Evolutionary conservation across 192 early-diverging fungal species (phyloP).

Genomic region (Umbelopsis ramanniana): DNA sequence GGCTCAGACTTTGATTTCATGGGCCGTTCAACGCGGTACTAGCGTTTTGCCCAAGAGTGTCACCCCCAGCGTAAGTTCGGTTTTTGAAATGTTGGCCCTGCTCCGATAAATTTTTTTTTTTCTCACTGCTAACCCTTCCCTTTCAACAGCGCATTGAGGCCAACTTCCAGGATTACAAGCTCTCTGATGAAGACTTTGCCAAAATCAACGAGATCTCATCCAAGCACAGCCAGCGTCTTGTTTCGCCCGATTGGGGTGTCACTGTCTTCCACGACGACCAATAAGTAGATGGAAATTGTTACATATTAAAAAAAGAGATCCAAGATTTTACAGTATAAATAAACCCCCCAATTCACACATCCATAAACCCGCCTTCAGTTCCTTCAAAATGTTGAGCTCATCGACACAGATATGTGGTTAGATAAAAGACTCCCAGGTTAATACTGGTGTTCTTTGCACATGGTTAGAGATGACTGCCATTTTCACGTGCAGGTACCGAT

Average conservation of each 20-base stretch:
- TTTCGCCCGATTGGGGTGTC: slow-evolving; percentile 39
- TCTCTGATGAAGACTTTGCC: slow-evolving; percentile 47
- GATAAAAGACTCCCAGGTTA: neutral
- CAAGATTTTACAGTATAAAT: neutral
- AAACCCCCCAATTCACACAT: neutral
- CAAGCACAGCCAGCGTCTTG: slow-evolving; percentile 35
- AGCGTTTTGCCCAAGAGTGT: slow-evolving; percentile 84
- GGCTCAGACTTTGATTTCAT: slow-evolving; percentile 82
- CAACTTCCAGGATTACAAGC: slow-evolving; percentile 59
- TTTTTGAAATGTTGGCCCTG: neutral
- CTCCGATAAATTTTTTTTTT: neutral
- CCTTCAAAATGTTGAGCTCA: no score
- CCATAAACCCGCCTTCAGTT: no score
- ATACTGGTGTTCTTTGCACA: neutral
- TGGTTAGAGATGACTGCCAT: slow-evolving; percentile 9
- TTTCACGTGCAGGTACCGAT: slow-evolving; percentile 11
- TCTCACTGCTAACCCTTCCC: neutral
- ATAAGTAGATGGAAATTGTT: slow-evolving; percentile 6
- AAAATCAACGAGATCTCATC: slow-evolving; percentile 44
- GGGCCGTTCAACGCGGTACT: slow-evolving; percentile 77
- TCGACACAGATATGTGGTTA: neutral
- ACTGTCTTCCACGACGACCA: slow-evolving; percentile 39
- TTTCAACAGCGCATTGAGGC: slow-evolving; percentile 53
- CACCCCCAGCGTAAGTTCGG: slow-evolving; percentile 49
- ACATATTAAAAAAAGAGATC: neutral